A percentile compares a stretch with the other conserved stretches of the same genome.
Evolutionary conservation across 768 basidiomycete genomes (phyloP).

Genomic region (Mycena maculata): DNA sequence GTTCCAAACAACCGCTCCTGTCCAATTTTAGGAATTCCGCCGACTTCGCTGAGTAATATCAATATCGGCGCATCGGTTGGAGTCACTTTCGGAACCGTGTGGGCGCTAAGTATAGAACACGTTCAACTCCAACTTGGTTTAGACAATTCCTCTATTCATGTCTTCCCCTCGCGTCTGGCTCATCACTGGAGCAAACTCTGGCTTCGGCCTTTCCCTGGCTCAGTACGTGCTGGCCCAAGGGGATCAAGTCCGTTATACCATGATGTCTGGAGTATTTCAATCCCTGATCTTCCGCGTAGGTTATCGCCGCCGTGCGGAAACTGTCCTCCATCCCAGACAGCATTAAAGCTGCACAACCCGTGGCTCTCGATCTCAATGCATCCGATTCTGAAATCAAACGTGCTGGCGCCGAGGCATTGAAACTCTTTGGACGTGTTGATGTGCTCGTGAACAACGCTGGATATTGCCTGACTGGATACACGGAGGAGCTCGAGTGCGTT

Average conservation of each 20-base stretch:
- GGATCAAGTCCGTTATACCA: constrained; percentile 32
- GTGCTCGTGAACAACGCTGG: constrained; percentile 27
- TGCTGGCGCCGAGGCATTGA: constrained; percentile 9
- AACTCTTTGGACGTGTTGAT: constrained; percentile 23
- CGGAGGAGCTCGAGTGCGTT: constrained; percentile 19
- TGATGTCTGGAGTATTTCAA: background rate
- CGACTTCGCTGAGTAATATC: background rate
- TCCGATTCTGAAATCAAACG: constrained; percentile 26
- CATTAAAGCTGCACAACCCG: constrained; percentile 15
- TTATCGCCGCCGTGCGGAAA: constrained; percentile 27
- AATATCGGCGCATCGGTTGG: background rate
- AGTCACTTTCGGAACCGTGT: constrained; percentile 5
- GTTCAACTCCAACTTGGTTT: background rate
- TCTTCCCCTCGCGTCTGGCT: constrained; percentile 36
- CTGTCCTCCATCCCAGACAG: constrained; percentile 20
- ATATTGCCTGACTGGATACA: constrained; percentile 19
- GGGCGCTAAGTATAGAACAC: background rate
- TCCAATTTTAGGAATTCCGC: background rate
- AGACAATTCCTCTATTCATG: background rate
- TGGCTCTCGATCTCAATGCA: constrained; percentile 27
- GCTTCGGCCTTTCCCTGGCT: constrained; percentile 41
- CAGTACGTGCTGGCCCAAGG: constrained; percentile 40
- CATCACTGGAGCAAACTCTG: constrained; percentile 42
- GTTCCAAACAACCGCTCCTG: constrained; percentile 16
- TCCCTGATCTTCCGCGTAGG: background rate